These are phyloP conservation scores for Chytriomyces sp. DNA, from an alignment of 192 early-diverging fungal genomes.

Conservation along the genomic window DNA sequence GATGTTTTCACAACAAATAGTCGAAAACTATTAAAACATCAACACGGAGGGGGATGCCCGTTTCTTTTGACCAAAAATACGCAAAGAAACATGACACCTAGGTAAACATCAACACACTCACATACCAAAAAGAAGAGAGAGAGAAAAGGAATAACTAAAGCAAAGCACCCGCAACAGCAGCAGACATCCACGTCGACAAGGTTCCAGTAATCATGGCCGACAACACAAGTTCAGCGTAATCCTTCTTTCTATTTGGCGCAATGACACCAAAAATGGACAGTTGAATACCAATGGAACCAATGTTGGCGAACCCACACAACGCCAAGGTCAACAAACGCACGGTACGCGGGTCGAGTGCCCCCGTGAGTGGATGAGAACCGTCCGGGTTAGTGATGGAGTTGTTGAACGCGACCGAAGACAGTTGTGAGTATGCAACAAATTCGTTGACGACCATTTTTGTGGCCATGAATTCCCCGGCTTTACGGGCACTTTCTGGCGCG, in stretches of 20 bases:
- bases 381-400: not conserved
- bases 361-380: slow-evolving; percentile 16
- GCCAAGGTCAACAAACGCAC: slow-evolving; percentile 66
- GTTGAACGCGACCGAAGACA: slow-evolving; percentile 22
- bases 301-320: slow-evolving; percentile 86
- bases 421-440: slow-evolving; percentile 74
- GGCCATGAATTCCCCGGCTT: slow-evolving; percentile 70
- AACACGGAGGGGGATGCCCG: no score
- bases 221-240: slow-evolving; percentile 74
- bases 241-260: slow-evolving; percentile 70
- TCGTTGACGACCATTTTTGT: slow-evolving; percentile 86
- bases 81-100: no score
- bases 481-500: slow-evolving; percentile 53
- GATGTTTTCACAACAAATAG: no score
- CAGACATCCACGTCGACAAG: slow-evolving; percentile 78
- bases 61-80: no score
- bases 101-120: no score
- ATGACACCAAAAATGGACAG: slow-evolving; percentile 76
- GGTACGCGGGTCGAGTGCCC: slow-evolving; percentile 36
- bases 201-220: slow-evolving; percentile 83
- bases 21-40: no score
- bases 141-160: slow-evolving; percentile 31
- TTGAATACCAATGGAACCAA: slow-evolving; percentile 83
- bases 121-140: no score
- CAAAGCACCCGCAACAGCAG: slow-evolving; percentile 74